These are phyloP conservation scores for Cornus suecica DNA, from an alignment of 148 eudicot species.

Conservation along the genomic window DNA sequence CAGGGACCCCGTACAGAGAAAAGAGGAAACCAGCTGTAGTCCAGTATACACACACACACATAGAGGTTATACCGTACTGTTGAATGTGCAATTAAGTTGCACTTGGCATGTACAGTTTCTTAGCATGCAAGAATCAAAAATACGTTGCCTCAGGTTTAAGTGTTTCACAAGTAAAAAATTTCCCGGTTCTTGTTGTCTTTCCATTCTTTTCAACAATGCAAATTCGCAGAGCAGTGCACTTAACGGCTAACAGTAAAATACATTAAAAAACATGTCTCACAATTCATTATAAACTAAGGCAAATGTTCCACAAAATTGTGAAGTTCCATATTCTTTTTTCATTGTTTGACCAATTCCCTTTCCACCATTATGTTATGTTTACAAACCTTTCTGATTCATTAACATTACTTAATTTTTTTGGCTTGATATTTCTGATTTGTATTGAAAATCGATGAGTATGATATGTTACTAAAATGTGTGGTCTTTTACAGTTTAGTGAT, in stretches of 20 bases:
- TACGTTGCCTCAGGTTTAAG: background rate
- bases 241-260: background rate
- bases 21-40: background rate
- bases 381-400: background rate
- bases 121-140: background rate
- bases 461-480: constrained; percentile 6
- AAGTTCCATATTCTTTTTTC: background rate
- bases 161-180: background rate
- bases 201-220: no score
- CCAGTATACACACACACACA: no score
- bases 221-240: background rate
- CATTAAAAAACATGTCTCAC: background rate
- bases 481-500: constrained; percentile 65
- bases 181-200: background rate
- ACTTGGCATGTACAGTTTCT: background rate
- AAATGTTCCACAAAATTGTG: background rate
- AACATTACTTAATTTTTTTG: background rate
- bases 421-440: background rate
- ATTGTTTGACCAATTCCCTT: background rate
- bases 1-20: background rate
- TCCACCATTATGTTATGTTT: background rate
- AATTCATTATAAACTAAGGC: background rate
- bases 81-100: background rate
- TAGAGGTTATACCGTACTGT: background rate
- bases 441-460: background rate